A percentile compares a stretch with the other conserved stretches of the same genome.
Conservation (phyloP, 2,329 filamentous ascomycete species). For the Chaetomium sp. region DNA sequence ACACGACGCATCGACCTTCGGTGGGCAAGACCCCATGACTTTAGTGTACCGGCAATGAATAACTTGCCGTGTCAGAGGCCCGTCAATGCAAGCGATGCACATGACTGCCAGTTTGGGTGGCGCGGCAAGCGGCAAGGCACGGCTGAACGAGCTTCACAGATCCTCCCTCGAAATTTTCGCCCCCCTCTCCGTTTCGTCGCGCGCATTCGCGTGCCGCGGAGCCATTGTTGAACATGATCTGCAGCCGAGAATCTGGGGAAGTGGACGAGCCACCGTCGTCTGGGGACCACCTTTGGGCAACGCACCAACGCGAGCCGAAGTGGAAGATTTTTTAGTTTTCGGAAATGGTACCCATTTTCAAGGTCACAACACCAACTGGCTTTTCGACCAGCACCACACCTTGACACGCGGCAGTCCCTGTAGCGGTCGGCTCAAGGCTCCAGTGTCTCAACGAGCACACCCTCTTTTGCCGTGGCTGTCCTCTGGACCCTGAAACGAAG, state of each 20-base stretch:
- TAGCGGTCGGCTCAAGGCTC: slow-evolving; percentile 10
- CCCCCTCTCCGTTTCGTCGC: too few species aligned
- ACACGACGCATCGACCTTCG: background rate
- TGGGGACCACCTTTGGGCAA: background rate
- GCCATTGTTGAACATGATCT: background rate
- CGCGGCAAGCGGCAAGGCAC: slow-evolving; percentile 3
- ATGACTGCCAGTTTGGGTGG: slow-evolving; percentile 1
- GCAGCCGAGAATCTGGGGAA: slow-evolving; percentile 20
- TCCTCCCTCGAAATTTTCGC: too few species aligned
- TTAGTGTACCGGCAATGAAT: background rate
- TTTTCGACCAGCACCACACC: slow-evolving; percentile 1
- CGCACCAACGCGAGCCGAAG: background rate
- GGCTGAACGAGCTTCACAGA: background rate
- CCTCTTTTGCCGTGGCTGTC: background rate
- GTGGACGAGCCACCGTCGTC: background rate
- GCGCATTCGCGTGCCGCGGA: too few species aligned
- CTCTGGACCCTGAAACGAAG: slow-evolving; percentile 12
- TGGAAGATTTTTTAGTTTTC: too few species aligned
- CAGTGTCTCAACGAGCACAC: slow-evolving; percentile 19
- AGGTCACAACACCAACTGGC: slow-evolving; percentile 15
- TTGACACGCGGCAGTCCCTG: slow-evolving; percentile 19
- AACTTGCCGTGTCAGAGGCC: background rate
- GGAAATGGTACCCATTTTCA: slow-evolving; percentile 9
- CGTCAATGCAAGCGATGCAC: slow-evolving; percentile 6
- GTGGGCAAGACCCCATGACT: background rate